Evolutionary conservation across 2,329 filamentous ascomycete species (phyloP).

Genomic region (Xylariaceae sp.): DNA sequence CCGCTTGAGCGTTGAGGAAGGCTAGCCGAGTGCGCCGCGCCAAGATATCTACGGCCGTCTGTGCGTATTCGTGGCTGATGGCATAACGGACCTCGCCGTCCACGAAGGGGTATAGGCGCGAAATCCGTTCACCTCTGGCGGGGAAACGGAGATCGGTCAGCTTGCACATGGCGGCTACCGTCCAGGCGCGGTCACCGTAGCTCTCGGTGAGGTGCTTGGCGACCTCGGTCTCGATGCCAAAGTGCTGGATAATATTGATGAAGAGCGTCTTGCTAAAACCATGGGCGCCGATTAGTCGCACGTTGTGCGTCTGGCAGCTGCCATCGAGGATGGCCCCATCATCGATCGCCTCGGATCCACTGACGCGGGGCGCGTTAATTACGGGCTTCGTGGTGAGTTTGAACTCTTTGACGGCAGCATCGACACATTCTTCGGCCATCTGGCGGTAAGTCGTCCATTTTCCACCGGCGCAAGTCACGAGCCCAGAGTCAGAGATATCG

Average conservation of each 20-base stretch:
- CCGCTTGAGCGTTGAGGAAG: constrained; percentile 91
- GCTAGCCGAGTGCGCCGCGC: constrained; percentile 84
- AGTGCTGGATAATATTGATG: constrained; percentile 94
- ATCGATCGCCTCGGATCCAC: constrained; percentile 72
- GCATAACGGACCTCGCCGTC: constrained; percentile 92
- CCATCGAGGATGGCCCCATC: constrained; percentile 71
- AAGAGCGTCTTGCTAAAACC: constrained; percentile 89
- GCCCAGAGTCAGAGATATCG: constrained; percentile 77
- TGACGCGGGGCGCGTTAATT: constrained; percentile 68
- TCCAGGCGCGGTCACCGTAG: constrained; percentile 93
- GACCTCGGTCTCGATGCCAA: constrained; percentile 88
- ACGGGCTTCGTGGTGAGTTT: constrained; percentile 64
- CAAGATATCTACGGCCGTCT: constrained; percentile 87
- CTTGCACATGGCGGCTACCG: constrained; percentile 79
- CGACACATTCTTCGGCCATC: constrained; percentile 90
- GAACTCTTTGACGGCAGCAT: constrained; percentile 77
- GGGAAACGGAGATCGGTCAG: constrained; percentile 83
- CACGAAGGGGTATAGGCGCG: constrained; percentile 83
- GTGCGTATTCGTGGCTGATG: constrained; percentile 86
- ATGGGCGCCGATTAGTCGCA: constrained; percentile 82
- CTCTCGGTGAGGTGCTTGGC: constrained; percentile 86
- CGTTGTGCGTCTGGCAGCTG: constrained; percentile 81
- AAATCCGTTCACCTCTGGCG: constrained; percentile 80
- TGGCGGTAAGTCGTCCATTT: constrained; percentile 95
- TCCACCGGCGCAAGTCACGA: constrained; percentile 85